phyloP scores from a whole-genome alignment of 75 land plant species.

The Picea glauca region DNA sequence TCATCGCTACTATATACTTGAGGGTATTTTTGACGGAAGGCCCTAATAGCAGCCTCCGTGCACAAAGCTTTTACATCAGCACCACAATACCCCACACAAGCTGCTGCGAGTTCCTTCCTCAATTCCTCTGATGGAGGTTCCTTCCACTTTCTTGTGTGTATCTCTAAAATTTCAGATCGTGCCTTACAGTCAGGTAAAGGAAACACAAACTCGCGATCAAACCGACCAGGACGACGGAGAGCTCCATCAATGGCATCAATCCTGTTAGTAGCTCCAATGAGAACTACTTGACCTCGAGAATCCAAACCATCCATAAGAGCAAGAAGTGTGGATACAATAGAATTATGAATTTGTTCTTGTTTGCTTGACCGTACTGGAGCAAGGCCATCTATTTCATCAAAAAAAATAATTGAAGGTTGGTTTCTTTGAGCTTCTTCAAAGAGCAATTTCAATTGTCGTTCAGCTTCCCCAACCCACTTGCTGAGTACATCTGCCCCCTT shows the following conservation, averaged over 20 bases:
- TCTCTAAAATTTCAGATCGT: conserved; percentile 80
- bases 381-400: conserved; percentile 99
- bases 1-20: conserved; percentile 97
- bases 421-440: conserved; percentile 99
- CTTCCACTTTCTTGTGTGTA: conserved; percentile 95
- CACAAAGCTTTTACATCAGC: conserved; percentile 95
- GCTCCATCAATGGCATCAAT: conserved; percentile 99
- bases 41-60: conserved; percentile 98
- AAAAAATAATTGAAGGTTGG: conserved; percentile 97
- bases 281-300: conserved; percentile 96
- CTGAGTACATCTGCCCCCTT: conserved; percentile 99
- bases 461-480: conserved; percentile 99
- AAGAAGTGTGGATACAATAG: conserved; percentile 95
- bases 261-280: conserved; percentile 97
- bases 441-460: conserved; percentile 88
- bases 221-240: conserved; percentile 89
- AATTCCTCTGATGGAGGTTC: conserved; percentile 71
- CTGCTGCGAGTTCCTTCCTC: conserved; percentile 79
- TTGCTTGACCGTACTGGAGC: conserved; percentile 99
- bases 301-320: conserved; percentile 99
- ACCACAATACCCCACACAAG: conserved; percentile 99
- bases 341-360: conserved; percentile 97
- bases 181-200: conserved; percentile 90
- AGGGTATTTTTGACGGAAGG: conserved; percentile 93
- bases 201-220: conserved; percentile 92